A percentile compares a stretch with the other conserved stretches of the same genome.
Conservation (phyloP, 345 rosid species). For the Bruguiera sexangula region DNA sequence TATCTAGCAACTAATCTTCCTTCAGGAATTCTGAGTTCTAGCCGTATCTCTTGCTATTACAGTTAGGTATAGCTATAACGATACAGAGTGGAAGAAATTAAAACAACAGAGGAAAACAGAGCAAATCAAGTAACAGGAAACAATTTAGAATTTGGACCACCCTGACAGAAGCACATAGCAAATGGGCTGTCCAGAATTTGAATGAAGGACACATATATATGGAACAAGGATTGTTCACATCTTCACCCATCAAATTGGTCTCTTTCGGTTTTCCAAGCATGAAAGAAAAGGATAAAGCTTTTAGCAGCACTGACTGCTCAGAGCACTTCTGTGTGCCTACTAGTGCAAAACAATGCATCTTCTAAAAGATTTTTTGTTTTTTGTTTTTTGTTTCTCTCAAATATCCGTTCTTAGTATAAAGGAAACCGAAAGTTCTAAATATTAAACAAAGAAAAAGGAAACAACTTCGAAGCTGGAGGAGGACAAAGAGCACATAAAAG, state of each 20-base stretch:
- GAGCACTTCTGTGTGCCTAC: slow-evolving; percentile 6
- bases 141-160: slow-evolving; percentile 19
- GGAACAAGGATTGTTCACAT: slow-evolving; percentile 32
- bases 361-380: neutral
- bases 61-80: neutral
- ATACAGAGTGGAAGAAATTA: neutral
- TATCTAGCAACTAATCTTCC: neutral
- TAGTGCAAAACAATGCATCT: slow-evolving; percentile 1
- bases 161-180: slow-evolving; percentile 14
- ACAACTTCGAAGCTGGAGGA: slow-evolving; percentile 15
- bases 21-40: neutral
- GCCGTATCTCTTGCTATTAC: neutral
- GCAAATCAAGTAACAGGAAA: slow-evolving; percentile 14
- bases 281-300: slow-evolving; percentile 59
- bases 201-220: slow-evolving; percentile 5
- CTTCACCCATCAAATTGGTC: slow-evolving; percentile 21
- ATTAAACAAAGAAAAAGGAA: slow-evolving; percentile 8
- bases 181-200: slow-evolving; percentile 11
- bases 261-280: slow-evolving; percentile 55
- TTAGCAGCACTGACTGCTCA: slow-evolving; percentile 8
- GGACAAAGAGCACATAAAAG: slow-evolving; percentile 8
- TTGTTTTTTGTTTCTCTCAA: no score
- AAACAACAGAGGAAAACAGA: slow-evolving; percentile 29
- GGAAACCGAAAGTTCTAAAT: slow-evolving; percentile 20
- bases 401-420: neutral